A percentile compares a stretch with the other conserved stretches of the same genome.
Conservation (phyloP, 306 rosid genomes). For the Elaeagnus macrophylla region DNA sequence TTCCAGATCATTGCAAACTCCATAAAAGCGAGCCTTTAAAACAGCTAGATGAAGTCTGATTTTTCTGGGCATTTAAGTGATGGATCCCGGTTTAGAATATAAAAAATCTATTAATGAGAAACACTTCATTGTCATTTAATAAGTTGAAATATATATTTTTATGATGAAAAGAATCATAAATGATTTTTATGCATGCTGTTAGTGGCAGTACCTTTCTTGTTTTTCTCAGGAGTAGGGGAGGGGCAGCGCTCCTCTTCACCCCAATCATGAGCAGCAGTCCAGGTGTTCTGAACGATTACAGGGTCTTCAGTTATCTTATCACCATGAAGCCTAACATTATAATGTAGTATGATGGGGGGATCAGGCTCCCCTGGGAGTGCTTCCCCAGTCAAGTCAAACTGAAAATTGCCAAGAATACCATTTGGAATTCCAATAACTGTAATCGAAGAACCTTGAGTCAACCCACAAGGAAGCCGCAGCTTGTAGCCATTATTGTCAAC, state of each 20-base stretch:
- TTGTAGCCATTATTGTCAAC: neutral
- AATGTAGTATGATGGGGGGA: neutral
- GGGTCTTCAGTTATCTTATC: neutral
- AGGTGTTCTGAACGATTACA: neutral
- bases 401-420: neutral
- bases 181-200: neutral
- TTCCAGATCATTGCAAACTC: too few species aligned
- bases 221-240: neutral
- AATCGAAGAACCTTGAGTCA: neutral
- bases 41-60: too few species aligned
- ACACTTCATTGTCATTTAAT: too few species aligned
- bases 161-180: too few species aligned
- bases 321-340: neutral
- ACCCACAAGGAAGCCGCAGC: neutral
- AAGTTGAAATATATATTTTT: too few species aligned
- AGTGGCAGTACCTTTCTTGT: neutral
- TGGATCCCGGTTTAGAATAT: too few species aligned
- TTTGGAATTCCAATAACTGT: neutral
- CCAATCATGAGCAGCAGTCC: neutral
- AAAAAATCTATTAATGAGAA: too few species aligned
- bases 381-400: neutral
- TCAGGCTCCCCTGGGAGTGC: neutral
- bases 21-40: too few species aligned
- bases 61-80: too few species aligned
- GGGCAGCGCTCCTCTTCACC: conserved; percentile 2